Conservation (phyloP, 495 filamentous ascomycete species). For the Lasiosphaeria miniovina region DNA sequence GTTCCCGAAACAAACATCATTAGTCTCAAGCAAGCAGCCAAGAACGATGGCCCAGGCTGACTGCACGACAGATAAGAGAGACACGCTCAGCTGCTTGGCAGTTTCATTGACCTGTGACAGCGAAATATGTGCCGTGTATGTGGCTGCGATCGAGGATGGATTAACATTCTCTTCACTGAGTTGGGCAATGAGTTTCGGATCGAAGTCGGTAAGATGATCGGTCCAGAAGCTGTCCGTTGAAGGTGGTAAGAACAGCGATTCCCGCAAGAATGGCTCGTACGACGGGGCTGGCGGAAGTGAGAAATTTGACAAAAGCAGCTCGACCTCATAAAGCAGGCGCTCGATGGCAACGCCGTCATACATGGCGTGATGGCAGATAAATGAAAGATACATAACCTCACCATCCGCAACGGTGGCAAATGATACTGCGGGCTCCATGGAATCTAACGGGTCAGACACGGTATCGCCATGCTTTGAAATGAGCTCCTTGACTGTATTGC, state of each 20-base stretch:
- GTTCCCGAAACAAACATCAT: constrained; percentile 79
- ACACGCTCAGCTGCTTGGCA: constrained; percentile 52
- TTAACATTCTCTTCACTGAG: constrained; percentile 2
- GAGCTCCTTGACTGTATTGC: constrained; percentile 18
- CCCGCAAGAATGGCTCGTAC: constrained; percentile 43
- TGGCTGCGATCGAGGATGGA: not conserved
- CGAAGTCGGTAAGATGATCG: constrained; percentile 45
- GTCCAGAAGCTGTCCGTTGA: constrained; percentile 62
- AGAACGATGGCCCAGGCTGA: constrained; percentile 65
- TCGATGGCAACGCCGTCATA: constrained; percentile 75
- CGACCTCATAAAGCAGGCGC: constrained; percentile 62
- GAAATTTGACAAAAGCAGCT: constrained; percentile 45
- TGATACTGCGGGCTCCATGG: constrained; percentile 34
- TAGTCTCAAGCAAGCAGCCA: constrained; percentile 44
- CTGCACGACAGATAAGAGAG: constrained; percentile 64
- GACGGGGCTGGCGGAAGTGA: constrained; percentile 41
- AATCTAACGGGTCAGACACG: constrained; percentile 31
- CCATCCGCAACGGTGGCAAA: constrained; percentile 30
- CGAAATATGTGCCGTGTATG: constrained; percentile 13
- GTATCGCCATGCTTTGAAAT: constrained; percentile 23
- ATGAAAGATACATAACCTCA: constrained; percentile 47
- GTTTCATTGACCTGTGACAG: constrained; percentile 45
- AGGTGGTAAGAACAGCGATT: constrained; percentile 23
- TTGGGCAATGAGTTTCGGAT: constrained; percentile 42
- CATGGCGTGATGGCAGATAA: constrained; percentile 70